Conservation (phyloP, 1,284 basidiomycete genomes). For the Phylloboletellus chloephorus region DNA sequence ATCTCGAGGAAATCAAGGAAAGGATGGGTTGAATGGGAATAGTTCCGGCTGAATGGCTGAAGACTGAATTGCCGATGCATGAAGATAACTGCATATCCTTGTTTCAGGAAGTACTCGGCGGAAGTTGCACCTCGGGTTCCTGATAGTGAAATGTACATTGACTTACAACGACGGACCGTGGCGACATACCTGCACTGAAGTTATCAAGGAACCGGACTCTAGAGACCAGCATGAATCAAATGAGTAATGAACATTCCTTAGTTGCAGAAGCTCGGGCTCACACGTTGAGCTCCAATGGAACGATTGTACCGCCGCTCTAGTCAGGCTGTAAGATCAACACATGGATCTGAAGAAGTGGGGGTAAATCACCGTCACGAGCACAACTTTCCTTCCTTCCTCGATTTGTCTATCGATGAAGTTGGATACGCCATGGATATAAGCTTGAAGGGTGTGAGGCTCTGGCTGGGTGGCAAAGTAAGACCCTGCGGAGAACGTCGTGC, state of each 20-base stretch:
- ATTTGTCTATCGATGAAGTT: conserved; percentile 71
- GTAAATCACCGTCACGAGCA: conserved; percentile 83
- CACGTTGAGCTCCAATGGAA: conserved; percentile 95
- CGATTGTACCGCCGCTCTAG: conserved; percentile 93
- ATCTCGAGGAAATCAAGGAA: conserved; percentile 95
- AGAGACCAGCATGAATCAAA: too few relatives aligned
- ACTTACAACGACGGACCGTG: neutral
- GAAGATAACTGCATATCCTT: conserved; percentile 96
- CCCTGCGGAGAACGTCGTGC: conserved; percentile 71
- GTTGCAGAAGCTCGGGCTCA: conserved; percentile 45
- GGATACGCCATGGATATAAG: conserved; percentile 57
- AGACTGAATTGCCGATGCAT: conserved; percentile 97
- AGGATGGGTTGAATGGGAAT: conserved; percentile 96
- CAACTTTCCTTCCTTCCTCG: conserved; percentile 67
- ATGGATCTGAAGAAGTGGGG: conserved; percentile 7
- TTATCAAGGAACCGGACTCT: conserved; percentile 98
- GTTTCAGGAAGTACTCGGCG: conserved; percentile 93
- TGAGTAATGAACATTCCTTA: conserved; percentile 22
- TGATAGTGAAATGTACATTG: conserved; percentile 24
- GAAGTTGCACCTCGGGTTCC: conserved; percentile 96
- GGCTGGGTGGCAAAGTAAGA: conserved; percentile 82
- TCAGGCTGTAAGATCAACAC: conserved; percentile 8
- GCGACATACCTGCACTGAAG: conserved; percentile 83
- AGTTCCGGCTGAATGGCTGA: conserved; percentile 94
- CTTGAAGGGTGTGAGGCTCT: conserved; percentile 64